Evolutionary conservation across 192 early-diverging fungal species (phyloP).

Genomic region (Gigaspora rosea): DNA sequence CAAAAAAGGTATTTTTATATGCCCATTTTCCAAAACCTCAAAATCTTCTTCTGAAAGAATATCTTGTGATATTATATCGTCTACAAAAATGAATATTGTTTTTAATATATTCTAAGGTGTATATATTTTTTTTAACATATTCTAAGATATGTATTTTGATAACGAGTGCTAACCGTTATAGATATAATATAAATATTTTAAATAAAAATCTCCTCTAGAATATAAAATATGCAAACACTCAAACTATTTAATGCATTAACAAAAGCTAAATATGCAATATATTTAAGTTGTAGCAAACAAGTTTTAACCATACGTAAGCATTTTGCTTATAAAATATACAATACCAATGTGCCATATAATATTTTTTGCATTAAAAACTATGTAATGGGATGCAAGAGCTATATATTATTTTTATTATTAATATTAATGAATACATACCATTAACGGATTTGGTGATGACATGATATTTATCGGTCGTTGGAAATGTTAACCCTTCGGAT

Average conservation of each 20-base stretch:
- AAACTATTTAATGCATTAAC: no score
- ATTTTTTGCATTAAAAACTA: no score
- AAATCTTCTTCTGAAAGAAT: conserved; percentile 34
- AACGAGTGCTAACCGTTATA: no score
- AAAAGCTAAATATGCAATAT: no score
- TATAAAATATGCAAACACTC: no score
- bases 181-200: no score
- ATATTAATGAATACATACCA: conserved; percentile 8
- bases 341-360: no score
- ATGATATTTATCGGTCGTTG: conserved; percentile 21
- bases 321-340: no score
- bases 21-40: conserved; percentile 41
- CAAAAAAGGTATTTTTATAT: conserved; percentile 42
- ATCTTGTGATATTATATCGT: conserved; percentile 12
- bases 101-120: background rate
- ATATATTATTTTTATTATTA: background rate
- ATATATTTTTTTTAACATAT: background rate
- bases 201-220: no score
- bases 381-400: background rate
- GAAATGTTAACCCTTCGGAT: conserved; percentile 40
- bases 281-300: no score
- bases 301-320: no score
- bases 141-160: background rate
- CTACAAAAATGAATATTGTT: background rate
- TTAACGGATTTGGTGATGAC: conserved; percentile 28